phyloP scores from a whole-genome alignment of 2,329 filamentous ascomycete species.

The Periconia macrospinosa region DNA sequence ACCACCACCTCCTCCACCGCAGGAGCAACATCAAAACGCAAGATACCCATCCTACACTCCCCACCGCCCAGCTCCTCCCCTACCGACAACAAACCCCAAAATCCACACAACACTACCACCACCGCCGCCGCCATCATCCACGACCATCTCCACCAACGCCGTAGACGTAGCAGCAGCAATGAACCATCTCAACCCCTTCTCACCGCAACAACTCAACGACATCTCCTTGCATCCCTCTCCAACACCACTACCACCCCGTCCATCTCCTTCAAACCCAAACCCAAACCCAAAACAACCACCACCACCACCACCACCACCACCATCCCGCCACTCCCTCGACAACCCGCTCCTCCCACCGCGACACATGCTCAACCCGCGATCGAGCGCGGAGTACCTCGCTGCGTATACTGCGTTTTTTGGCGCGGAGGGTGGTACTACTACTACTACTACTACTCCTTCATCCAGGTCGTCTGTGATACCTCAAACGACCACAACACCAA shows the following conservation, averaged over 20 bases:
- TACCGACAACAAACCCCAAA: not conserved
- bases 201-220: not conserved
- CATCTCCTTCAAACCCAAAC: not conserved
- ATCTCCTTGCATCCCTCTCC: too few species aligned
- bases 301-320: not conserved
- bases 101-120: not conserved
- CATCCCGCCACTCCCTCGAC: not conserved
- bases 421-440: not conserved
- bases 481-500: too few species aligned
- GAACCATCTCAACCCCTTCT: not conserved
- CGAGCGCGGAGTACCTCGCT: not conserved
- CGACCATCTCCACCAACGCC: not conserved
- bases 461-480: too few species aligned
- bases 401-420: not conserved
- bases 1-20: not conserved
- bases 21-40: not conserved
- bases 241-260: too few species aligned
- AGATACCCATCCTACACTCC: not conserved
- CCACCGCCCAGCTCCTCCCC: not conserved
- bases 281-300: too few species aligned
- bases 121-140: too few species aligned
- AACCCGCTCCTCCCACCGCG: slow-evolving; percentile 1
- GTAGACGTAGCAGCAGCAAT: too few species aligned
- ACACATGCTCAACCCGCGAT: not conserved
- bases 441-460: not conserved